Conservation (phyloP, 176 grass and related monocot genomes). For the Oryza rufipogon region DNA sequence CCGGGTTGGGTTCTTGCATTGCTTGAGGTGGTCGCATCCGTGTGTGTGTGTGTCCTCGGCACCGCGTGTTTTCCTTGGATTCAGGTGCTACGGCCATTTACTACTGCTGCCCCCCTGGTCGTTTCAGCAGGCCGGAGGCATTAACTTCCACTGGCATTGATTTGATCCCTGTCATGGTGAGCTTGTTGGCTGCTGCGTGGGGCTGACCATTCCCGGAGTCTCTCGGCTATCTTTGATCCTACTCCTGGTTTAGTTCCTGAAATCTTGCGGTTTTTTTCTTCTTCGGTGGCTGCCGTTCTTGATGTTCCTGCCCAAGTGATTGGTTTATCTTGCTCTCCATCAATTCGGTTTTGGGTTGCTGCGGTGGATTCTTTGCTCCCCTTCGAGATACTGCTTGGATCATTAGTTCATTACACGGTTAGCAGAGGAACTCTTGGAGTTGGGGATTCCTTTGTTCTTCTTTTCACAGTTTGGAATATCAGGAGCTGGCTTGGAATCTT, state of each 20-base stretch:
- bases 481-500: conserved; percentile 21
- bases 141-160: conserved; percentile 50
- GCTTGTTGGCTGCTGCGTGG: background rate
- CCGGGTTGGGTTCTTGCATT: conserved; percentile 39
- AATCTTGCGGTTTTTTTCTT: background rate
- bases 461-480: conserved; percentile 8
- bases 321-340: background rate
- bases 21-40: conserved; percentile 42
- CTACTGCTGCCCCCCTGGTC: conserved; percentile 31
- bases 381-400: conserved; percentile 8
- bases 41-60: conserved; percentile 32
- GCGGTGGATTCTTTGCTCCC: conserved; percentile 22
- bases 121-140: conserved; percentile 29
- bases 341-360: background rate
- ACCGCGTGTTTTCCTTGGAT: conserved; percentile 32
- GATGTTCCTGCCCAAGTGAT: background rate
- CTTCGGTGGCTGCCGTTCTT: background rate
- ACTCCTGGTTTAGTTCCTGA: background rate
- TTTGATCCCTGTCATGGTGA: conserved; percentile 4
- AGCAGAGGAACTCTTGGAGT: background rate
- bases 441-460: conserved; percentile 8
- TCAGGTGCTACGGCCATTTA: conserved; percentile 45
- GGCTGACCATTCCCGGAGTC: background rate
- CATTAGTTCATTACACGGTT: background rate
- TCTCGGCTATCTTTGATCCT: background rate